Conservation (phyloP, 768 basidiomycete genomes). For the Lactifluus volemus region DNA sequence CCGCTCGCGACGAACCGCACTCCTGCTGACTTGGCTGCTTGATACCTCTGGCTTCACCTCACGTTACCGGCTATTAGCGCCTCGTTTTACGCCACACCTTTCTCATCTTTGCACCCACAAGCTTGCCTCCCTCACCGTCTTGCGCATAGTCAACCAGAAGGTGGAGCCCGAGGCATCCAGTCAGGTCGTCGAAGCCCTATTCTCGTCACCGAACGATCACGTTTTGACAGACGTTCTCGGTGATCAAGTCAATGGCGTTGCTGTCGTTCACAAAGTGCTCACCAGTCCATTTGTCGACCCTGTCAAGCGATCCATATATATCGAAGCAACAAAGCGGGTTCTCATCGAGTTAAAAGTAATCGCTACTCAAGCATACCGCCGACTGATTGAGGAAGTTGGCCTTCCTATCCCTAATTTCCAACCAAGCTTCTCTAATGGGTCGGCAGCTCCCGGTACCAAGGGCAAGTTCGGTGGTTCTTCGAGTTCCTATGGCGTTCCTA, state of each 20-base stretch:
- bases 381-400: slow-evolving; percentile 91
- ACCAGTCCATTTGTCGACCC: slow-evolving; percentile 80
- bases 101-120: slow-evolving; percentile 98
- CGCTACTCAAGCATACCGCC: slow-evolving; percentile 89
- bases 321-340: slow-evolving; percentile 86
- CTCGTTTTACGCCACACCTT: slow-evolving; percentile 92
- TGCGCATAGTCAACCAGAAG: slow-evolving; percentile 95
- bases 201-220: slow-evolving; percentile 83
- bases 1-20: slow-evolving; percentile 94
- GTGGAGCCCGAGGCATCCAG: slow-evolving; percentile 82
- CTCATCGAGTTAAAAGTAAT: slow-evolving; percentile 87
- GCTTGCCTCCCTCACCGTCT: slow-evolving; percentile 87
- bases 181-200: slow-evolving; percentile 82
- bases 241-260: slow-evolving; percentile 94
- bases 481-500: slow-evolving; percentile 57
- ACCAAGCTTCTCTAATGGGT: slow-evolving; percentile 59
- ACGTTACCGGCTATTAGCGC: slow-evolving; percentile 89
- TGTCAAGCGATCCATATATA: slow-evolving; percentile 53
- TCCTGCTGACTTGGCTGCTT: slow-evolving; percentile 92
- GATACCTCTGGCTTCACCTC: slow-evolving; percentile 93
- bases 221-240: slow-evolving; percentile 89
- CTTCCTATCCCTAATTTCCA: slow-evolving; percentile 84
- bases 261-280: slow-evolving; percentile 87
- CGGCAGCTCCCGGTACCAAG: slow-evolving; percentile 54
- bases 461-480: slow-evolving; percentile 41